Percentiles rank a stretch among this genome's conserved stretches.
Conservation (phyloP, 306 rosid species). For the Argentina anserina region DNA sequence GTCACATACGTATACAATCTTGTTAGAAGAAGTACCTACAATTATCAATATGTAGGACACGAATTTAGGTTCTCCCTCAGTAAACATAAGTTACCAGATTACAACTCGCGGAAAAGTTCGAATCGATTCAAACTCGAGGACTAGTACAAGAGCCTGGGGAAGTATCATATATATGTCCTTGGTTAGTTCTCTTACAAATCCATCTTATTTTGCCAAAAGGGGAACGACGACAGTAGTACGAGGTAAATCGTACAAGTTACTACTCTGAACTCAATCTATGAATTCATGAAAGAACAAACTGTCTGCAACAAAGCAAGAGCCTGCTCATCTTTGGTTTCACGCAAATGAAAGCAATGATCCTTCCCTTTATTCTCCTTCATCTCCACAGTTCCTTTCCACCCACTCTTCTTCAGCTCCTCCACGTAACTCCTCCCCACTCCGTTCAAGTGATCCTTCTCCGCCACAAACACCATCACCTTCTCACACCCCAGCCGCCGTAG, state of each 20-base stretch:
- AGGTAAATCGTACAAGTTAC: not conserved
- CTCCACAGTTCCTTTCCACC: constrained; percentile 46
- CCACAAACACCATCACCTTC: constrained; percentile 40
- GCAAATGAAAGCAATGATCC: constrained; percentile 40
- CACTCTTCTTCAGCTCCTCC: constrained; percentile 43
- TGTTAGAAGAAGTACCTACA: no score
- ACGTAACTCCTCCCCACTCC: constrained; percentile 20
- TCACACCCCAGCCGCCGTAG: constrained; percentile 32
- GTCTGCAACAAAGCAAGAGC: constrained; percentile 26
- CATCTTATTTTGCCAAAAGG: not conserved
- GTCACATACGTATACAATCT: no score
- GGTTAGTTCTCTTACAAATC: not conserved
- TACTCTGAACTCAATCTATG: not conserved
- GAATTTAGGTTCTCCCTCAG: no score
- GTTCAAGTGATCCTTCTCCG: constrained; percentile 44
- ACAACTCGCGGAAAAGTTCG: not conserved
- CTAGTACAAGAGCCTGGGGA: not conserved
- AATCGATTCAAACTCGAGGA: not conserved
- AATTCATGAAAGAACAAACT: constrained; percentile 31
- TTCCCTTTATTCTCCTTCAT: constrained; percentile 32
- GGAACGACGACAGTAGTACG: not conserved
- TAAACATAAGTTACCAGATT: no score
- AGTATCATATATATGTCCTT: not conserved
- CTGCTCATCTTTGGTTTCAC: constrained; percentile 3
- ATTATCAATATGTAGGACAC: no score